These are phyloP conservation scores for Cryptococcus sp. DNA, from an alignment of 1,284 basidiomycete genomes.

Conservation along the genomic window DNA sequence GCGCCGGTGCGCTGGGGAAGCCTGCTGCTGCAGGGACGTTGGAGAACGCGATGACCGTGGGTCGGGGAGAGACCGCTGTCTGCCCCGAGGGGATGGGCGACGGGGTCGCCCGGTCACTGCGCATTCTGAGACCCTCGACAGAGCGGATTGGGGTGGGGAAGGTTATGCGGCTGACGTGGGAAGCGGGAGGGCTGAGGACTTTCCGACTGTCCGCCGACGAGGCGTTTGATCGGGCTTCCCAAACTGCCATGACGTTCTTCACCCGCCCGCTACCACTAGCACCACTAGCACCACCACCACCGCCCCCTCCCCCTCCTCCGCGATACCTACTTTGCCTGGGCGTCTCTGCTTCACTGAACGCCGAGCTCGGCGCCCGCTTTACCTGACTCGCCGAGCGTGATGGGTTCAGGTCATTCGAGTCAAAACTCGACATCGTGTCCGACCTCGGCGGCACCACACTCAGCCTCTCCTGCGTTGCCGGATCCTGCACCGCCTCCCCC, in stretches of 20 bases:
- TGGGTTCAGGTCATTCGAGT: constrained; percentile 45
- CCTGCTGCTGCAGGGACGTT: too few species aligned
- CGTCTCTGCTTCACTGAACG: constrained; percentile 1
- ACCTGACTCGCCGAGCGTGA: constrained; percentile 46
- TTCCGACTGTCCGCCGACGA: background rate
- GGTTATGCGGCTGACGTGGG: constrained; percentile 36
- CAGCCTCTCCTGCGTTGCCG: too few species aligned
- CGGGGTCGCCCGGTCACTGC: too few species aligned
- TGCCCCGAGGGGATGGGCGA: too few species aligned
- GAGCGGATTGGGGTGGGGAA: constrained; percentile 31
- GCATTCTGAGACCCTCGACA: constrained; percentile 17
- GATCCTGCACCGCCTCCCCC: too few species aligned
- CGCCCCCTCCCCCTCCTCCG: background rate
- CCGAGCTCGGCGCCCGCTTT: constrained; percentile 10
- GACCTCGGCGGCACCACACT: constrained; percentile 9
- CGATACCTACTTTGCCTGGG: constrained; percentile 16
- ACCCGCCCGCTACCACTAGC: background rate
- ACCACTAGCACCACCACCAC: background rate
- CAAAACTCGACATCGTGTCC: constrained; percentile 35
- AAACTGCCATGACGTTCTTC: background rate
- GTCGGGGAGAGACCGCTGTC: too few species aligned
- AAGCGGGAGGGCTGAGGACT: constrained; percentile 13
- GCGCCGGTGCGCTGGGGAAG: too few species aligned
- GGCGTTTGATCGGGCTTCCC: background rate
- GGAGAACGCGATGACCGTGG: too few species aligned